These are phyloP conservation scores for Psilocybe sp. DNA, from an alignment of 768 basidiomycete genomes.

Conservation along the genomic window DNA sequence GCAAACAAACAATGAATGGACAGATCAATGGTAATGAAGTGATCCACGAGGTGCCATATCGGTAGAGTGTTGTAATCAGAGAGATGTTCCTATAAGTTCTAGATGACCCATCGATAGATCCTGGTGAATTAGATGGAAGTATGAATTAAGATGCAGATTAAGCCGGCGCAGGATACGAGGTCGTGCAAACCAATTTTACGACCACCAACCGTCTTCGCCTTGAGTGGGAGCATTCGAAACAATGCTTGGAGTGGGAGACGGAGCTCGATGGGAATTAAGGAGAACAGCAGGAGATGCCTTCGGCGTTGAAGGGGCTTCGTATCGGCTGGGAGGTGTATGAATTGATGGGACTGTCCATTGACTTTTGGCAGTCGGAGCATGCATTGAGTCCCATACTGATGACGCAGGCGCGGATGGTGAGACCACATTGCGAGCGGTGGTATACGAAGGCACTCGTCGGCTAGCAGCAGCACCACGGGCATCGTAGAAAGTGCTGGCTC, in stretches of 20 bases:
- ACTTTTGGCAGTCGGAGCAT: conserved; percentile 36
- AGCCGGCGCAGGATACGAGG: not conserved
- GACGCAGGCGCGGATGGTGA: conserved; percentile 37
- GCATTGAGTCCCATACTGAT: conserved; percentile 76
- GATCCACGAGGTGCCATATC: too few species aligned
- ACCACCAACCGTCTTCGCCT: conserved; percentile 79
- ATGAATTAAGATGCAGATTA: not conserved
- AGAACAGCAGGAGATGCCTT: conserved; percentile 24
- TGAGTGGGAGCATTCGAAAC: conserved; percentile 72
- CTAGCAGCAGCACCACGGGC: conserved; percentile 52
- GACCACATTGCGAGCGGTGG: conserved; percentile 10
- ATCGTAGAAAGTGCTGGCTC: conserved; percentile 61
- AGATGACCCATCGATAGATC: not conserved
- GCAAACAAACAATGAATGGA: too few species aligned
- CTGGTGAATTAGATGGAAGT: conserved; percentile 6
- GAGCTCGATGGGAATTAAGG: conserved; percentile 28
- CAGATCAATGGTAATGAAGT: too few species aligned
- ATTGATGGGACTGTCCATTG: conserved; percentile 25
- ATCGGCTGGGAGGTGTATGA: conserved; percentile 33
- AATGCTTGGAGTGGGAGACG: conserved; percentile 76
- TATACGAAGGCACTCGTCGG: conserved; percentile 31
- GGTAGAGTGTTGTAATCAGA: too few species aligned
- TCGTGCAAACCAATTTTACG: conserved; percentile 29
- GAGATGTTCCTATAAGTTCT: too few species aligned
- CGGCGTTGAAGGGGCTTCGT: conserved; percentile 35